Evolutionary conservation across 768 basidiomycete species (phyloP), one percentile per base, ranked within the genome.

Genomic region (Mycena alexandri): DNA sequence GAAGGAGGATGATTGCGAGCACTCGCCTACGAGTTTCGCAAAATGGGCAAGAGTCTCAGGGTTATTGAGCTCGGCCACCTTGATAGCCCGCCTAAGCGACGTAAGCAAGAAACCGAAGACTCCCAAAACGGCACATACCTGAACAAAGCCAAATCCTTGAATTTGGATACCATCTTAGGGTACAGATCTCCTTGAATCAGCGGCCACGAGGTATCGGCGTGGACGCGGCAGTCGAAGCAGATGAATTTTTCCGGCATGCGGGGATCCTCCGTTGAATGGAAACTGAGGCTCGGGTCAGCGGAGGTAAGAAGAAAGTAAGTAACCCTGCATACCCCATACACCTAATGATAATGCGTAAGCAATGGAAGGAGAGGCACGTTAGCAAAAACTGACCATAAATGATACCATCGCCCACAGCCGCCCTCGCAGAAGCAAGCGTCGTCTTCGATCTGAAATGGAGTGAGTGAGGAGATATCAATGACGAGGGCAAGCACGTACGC

Each of bases 141-240:
- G 75, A 93, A 92, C 33, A 89, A 81, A 1, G 91, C 88, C 24
- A 95, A 81, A 53, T 90, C 90, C 71, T 86, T 86, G 78, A 88
- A 93, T 65, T 88, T 89, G 12, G 84, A 81, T 33, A 91, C 80
- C 78, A 92, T 87, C 61, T 76, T 75, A 55, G 87, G 84, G 71
- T 89, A 89, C 41, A 88, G 75, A 68, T 86, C 84, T 43, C 83
- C 79, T 62, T 87, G 84, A 72, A 93, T 89, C 19, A 93, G 79
- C 50, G 90, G 87, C 90, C 92, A 93, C 65, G 87, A 88, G 43
- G 83, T 77, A 70, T 92, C 91, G 14, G 83, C 84, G 54, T 83
- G 86, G 51, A 92, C 82, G 38, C 92, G 89, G 76, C 93, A 95
- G 71, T 92, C 89, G 76, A 94, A 91, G 78, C 93, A 95, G 33